phyloP scores from a whole-genome alignment of 352 stramenopile species.

The Chrysophaeum taylorii region DNA sequence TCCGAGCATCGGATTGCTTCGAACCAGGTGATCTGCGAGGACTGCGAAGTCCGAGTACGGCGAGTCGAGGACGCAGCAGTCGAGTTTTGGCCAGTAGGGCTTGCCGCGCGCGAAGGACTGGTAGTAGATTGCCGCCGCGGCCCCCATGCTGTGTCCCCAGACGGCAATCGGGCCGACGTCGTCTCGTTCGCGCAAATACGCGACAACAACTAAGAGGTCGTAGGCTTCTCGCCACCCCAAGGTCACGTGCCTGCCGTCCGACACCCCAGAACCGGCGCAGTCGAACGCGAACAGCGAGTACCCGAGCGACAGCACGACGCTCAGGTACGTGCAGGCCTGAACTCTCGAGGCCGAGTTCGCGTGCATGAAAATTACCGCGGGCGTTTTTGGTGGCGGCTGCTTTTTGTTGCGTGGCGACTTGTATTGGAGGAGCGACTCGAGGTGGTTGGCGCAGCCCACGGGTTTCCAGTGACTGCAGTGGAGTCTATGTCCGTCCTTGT shows the following conservation, averaged over 20 bases:
- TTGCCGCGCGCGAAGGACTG: background rate
- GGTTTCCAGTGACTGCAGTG: slow-evolving; percentile 3
- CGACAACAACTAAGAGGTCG: background rate
- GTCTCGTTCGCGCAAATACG: background rate
- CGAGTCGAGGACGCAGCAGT: background rate
- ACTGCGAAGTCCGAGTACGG: slow-evolving; percentile 5
- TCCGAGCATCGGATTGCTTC: background rate
- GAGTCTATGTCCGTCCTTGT: background rate
- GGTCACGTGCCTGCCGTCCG: background rate
- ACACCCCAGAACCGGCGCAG: background rate
- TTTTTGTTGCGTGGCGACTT: background rate
- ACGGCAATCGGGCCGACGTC: background rate
- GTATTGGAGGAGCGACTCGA: no score
- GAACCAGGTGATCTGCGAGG: background rate
- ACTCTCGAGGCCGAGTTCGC: background rate
- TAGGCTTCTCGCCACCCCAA: background rate
- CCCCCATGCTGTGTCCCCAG: slow-evolving; percentile 13
- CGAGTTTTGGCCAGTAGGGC: background rate
- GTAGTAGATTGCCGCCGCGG: slow-evolving; percentile 9
- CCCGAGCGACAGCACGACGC: background rate
- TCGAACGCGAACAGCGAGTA: slow-evolving; percentile 1
- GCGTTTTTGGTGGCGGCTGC: background rate
- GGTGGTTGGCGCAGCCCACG: no score
- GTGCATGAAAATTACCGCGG: slow-evolving; percentile 8
- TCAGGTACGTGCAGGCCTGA: slow-evolving; percentile 6